Conservation (phyloP, 768 basidiomycete species). For the Boletus reticulatus region DNA sequence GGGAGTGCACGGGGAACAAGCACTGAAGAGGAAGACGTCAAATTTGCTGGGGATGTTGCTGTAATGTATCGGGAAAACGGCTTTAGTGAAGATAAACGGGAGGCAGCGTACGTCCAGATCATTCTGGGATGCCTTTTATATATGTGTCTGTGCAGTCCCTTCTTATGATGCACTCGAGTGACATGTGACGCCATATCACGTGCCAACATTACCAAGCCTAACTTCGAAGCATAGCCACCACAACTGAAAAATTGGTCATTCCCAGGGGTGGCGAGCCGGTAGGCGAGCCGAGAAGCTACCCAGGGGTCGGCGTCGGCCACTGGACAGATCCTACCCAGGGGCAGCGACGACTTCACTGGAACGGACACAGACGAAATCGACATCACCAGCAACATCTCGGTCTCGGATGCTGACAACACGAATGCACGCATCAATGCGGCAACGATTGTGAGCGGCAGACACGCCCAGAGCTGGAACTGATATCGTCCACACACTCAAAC, state of each 20-base stretch:
- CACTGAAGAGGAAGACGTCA: constrained; percentile 3
- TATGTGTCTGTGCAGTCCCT: background rate
- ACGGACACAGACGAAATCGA: constrained; percentile 16
- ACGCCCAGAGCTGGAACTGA: too few relatives aligned
- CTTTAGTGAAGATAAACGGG: constrained; percentile 7
- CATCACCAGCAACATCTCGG: constrained; percentile 79
- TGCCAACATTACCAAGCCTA: background rate
- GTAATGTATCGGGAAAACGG: constrained; percentile 7
- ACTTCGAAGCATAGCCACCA: too few relatives aligned
- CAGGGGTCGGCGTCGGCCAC: too few relatives aligned
- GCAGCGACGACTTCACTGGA: too few relatives aligned
- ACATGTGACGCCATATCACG: constrained; percentile 18
- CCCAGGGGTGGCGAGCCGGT: too few relatives aligned
- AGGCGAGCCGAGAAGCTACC: too few relatives aligned
- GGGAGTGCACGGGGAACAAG: constrained; percentile 6
- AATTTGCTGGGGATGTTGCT: constrained; percentile 12
- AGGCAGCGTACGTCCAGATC: background rate
- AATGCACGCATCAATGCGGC: too few relatives aligned
- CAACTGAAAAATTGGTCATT: too few relatives aligned
- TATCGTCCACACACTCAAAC: too few relatives aligned
- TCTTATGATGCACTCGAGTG: background rate
- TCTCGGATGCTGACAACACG: constrained; percentile 62
- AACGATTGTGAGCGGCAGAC: too few relatives aligned
- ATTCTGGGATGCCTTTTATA: constrained; percentile 20
- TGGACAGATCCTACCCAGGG: too few relatives aligned